Conservation (phyloP, 1,284 basidiomycete genomes). For the Ganoderma sinense region DNA sequence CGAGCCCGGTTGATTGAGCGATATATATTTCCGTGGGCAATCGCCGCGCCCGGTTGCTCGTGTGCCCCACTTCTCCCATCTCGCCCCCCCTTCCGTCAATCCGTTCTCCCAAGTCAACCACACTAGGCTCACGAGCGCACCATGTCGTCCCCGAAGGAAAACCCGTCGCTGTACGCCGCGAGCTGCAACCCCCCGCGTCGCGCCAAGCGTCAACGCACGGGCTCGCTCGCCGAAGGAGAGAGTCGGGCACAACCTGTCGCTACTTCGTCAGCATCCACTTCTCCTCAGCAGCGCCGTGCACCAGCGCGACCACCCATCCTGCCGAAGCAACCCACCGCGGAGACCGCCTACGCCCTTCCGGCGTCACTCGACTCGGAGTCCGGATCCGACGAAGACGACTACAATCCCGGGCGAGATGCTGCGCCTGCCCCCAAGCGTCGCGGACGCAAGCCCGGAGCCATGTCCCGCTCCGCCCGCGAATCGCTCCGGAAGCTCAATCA, state of each 20-base stretch:
- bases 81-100: background rate
- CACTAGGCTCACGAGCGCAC: constrained; percentile 9
- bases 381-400: constrained; percentile 40
- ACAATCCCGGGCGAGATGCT: constrained; percentile 33
- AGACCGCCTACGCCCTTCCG: constrained; percentile 34
- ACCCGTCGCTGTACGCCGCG: constrained; percentile 47
- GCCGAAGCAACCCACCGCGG: constrained; percentile 34
- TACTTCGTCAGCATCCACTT: constrained; percentile 22
- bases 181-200: constrained; percentile 65
- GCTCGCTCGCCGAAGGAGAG: constrained; percentile 18
- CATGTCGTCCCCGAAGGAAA: constrained; percentile 33
- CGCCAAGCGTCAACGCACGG: constrained; percentile 54
- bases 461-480: constrained; percentile 77
- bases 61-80: constrained; percentile 28
- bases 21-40: constrained; percentile 13
- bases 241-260: constrained; percentile 11
- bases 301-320: constrained; percentile 34
- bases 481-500: constrained; percentile 84
- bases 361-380: constrained; percentile 34
- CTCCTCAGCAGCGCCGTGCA: constrained; percentile 21
- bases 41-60: constrained; percentile 24
- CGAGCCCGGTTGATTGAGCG: constrained; percentile 3
- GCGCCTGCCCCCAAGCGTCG: constrained; percentile 53
- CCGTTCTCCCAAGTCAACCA: background rate
- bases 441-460: constrained; percentile 71